A percentile compares a stretch with the other conserved stretches of the same genome.
Evolutionary conservation across 108 stramenopile species (phyloP).

Genomic region (Conticribra guillardii): DNA sequence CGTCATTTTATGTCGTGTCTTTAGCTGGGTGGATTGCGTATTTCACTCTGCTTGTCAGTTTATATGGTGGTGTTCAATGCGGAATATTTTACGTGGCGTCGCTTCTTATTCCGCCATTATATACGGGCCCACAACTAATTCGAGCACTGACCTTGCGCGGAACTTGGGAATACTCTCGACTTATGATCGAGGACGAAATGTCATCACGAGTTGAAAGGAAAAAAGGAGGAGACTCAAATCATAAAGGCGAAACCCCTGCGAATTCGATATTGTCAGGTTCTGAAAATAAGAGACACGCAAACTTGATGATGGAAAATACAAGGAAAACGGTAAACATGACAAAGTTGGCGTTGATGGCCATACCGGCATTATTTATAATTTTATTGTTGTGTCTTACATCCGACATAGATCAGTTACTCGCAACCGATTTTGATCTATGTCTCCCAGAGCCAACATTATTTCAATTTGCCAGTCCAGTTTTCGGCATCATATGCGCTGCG

Average conservation of each 20-base stretch:
- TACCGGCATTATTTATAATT: conserved; percentile 14
- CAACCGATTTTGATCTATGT: conserved; percentile 27
- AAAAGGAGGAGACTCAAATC: background rate
- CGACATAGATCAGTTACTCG: conserved; percentile 9
- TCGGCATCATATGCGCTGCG: conserved; percentile 12
- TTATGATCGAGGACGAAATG: conserved; percentile 24
- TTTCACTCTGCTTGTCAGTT: conserved; percentile 40
- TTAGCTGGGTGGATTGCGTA: conserved; percentile 52
- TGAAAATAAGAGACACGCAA: conserved; percentile 30
- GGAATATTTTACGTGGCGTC: conserved; percentile 34
- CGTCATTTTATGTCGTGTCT: conserved; percentile 18
- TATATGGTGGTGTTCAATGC: conserved; percentile 24
- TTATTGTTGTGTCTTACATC: conserved; percentile 8
- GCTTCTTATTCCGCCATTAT: conserved; percentile 32
- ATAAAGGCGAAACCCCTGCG: conserved; percentile 1
- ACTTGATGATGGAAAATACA: conserved; percentile 12
- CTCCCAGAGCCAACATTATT: conserved; percentile 12
- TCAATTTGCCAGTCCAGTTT: conserved; percentile 14
- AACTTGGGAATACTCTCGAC: conserved; percentile 6
- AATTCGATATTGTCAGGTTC: conserved; percentile 16
- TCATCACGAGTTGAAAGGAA: conserved; percentile 10
- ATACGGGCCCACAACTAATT: conserved; percentile 38
- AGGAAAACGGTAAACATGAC: conserved; percentile 7
- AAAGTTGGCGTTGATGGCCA: conserved; percentile 6
- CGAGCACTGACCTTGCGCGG: conserved; percentile 26